Conservation (phyloP, 148 eudicot species). For the Diospyros lotus region DNA sequence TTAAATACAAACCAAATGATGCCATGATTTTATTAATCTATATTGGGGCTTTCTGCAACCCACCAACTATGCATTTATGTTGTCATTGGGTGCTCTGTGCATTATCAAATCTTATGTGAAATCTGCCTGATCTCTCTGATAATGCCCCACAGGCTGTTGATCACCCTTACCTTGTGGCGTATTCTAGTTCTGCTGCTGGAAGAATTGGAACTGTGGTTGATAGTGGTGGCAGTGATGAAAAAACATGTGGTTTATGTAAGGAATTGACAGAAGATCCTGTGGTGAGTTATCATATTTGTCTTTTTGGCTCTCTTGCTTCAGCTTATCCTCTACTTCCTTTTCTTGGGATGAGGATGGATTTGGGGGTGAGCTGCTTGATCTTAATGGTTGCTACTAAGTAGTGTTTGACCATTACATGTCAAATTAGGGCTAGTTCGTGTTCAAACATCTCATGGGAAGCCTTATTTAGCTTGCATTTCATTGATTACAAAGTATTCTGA, state of each 20-base stretch:
- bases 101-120: background rate
- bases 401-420: background rate
- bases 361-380: background rate
- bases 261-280: constrained; percentile 73
- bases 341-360: background rate
- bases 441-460: background rate
- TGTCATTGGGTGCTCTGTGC: background rate
- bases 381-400: background rate
- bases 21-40: background rate
- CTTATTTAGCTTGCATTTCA: background rate
- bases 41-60: background rate
- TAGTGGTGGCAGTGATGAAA: constrained; percentile 33
- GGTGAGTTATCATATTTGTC: constrained; percentile 36
- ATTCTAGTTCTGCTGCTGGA: constrained; percentile 50
- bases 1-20: background rate
- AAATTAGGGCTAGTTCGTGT: background rate
- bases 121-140: constrained; percentile 18
- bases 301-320: background rate
- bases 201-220: constrained; percentile 39
- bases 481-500: background rate
- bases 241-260: constrained; percentile 74
- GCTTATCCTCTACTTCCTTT: background rate
- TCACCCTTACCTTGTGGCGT: constrained; percentile 95
- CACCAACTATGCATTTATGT: background rate
- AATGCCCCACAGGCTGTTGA: constrained; percentile 67